Conservation (phyloP, 2,329 filamentous ascomycete species). For the Blumeria hordei region DNA sequence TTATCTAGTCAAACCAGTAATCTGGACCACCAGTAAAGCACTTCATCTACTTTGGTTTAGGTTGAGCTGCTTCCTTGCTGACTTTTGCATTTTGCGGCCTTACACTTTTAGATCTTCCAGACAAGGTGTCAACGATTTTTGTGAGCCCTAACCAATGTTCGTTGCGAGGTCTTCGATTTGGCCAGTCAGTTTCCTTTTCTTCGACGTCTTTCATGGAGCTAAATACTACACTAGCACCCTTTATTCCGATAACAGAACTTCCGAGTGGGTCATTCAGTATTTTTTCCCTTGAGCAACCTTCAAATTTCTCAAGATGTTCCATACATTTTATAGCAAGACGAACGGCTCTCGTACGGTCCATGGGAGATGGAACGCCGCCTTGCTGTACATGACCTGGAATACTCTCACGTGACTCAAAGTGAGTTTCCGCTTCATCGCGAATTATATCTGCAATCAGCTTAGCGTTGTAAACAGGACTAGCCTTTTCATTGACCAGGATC, state of each 20-base stretch:
- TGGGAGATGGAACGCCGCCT: constrained; percentile 74
- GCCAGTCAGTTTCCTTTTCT: constrained; percentile 75
- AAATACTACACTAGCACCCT: constrained; percentile 76
- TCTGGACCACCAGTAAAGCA: no score
- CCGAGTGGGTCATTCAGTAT: constrained; percentile 53
- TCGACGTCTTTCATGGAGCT: constrained; percentile 61
- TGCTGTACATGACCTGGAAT: constrained; percentile 91
- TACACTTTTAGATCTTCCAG: constrained; percentile 29
- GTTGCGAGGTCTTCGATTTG: constrained; percentile 56
- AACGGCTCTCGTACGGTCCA: constrained; percentile 86
- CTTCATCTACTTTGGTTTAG: no score
- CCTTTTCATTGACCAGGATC: constrained; percentile 90
- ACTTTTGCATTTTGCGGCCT: no score
- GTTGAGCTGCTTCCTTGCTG: no score
- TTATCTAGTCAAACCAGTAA: no score
- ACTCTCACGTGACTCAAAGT: constrained; percentile 78
- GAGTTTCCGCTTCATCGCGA: constrained; percentile 70
- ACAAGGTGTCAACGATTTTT: constrained; percentile 61
- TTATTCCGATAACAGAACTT: constrained; percentile 70
- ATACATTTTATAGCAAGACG: constrained; percentile 85
- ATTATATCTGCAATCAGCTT: constrained; percentile 92
- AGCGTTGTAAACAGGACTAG: constrained; percentile 71
- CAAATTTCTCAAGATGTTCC: constrained; percentile 65
- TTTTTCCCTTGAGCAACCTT: constrained; percentile 36
- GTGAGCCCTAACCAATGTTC: constrained; percentile 73